Conservation (phyloP, 2,329 filamentous ascomycete species). For the Hymenoscyphus fraxineus region DNA sequence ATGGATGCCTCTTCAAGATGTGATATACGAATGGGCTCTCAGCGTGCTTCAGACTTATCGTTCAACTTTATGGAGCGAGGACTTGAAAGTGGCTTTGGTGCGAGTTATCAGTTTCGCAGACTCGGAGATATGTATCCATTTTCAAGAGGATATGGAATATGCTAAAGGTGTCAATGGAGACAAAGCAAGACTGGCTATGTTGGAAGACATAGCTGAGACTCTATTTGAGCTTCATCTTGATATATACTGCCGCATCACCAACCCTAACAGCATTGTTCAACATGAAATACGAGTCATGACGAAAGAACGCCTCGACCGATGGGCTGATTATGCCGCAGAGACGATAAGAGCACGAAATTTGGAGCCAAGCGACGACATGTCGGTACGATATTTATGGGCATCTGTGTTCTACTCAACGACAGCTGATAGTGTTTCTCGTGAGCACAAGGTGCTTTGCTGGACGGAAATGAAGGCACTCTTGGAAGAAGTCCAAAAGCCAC, state of each 20-base stretch:
- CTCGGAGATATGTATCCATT: constrained; percentile 46
- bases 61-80: constrained; percentile 54
- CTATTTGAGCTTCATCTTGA: constrained; percentile 67
- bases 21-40: constrained; percentile 56
- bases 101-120: constrained; percentile 50
- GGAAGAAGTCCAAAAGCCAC: constrained; percentile 42
- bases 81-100: constrained; percentile 53
- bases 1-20: constrained; percentile 54
- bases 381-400: constrained; percentile 63
- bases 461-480: constrained; percentile 58
- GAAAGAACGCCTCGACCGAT: constrained; percentile 56
- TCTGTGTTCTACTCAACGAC: constrained; percentile 59
- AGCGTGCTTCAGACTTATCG: constrained; percentile 49
- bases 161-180: constrained; percentile 11
- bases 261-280: constrained; percentile 54
- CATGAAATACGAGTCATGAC: constrained; percentile 48
- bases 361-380: constrained; percentile 38
- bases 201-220: constrained; percentile 52
- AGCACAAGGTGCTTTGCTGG: constrained; percentile 59
- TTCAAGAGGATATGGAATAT: constrained; percentile 41
- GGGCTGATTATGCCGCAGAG: constrained; percentile 55
- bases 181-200: constrained; percentile 35
- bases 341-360: constrained; percentile 39
- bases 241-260: constrained; percentile 59
- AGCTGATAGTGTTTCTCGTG: constrained; percentile 50